These are phyloP conservation scores for Eimeria praecox DNA, from an alignment of 169 alveolate species.

Conservation along the genomic window DNA sequence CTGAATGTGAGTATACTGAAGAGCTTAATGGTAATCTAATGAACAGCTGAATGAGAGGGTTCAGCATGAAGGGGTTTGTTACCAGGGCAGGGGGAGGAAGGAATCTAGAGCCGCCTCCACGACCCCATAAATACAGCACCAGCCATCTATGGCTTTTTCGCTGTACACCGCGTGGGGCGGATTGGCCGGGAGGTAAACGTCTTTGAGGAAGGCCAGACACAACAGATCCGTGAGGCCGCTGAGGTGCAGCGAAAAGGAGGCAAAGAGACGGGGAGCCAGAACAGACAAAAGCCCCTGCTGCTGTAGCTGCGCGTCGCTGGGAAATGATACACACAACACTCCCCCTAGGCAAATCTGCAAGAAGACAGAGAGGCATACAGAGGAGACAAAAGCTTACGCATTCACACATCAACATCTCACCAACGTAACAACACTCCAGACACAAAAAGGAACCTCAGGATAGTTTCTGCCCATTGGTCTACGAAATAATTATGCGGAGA, in stretches of 20 bases:
- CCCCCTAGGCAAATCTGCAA: constrained; percentile 36
- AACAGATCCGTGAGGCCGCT: constrained; percentile 42
- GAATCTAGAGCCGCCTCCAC: constrained; percentile 66
- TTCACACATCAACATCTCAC: neutral
- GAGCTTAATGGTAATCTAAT: too few relatives aligned
- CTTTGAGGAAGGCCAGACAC: constrained; percentile 23
- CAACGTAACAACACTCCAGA: neutral
- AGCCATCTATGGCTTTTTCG: constrained; percentile 75
- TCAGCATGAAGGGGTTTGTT: neutral
- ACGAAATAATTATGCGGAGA: too few relatives aligned
- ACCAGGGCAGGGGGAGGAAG: constrained; percentile 64
- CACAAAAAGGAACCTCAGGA: too few relatives aligned
- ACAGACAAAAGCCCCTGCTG: constrained; percentile 50
- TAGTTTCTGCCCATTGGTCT: too few relatives aligned
- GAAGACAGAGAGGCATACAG: neutral
- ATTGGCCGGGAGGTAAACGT: constrained; percentile 61
- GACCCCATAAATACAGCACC: constrained; percentile 62
- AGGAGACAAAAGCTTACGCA: neutral
- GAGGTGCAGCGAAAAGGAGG: constrained; percentile 75
- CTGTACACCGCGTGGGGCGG: constrained; percentile 75
- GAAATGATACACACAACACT: constrained; percentile 28
- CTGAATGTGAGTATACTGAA: too few relatives aligned
- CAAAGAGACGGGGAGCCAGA: constrained; percentile 68
- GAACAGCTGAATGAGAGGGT: too few relatives aligned
- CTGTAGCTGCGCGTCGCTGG: neutral